Evolutionary conservation across 1,284 basidiomycete species (phyloP).

Genomic region (Trichosporon ovoides): DNA sequence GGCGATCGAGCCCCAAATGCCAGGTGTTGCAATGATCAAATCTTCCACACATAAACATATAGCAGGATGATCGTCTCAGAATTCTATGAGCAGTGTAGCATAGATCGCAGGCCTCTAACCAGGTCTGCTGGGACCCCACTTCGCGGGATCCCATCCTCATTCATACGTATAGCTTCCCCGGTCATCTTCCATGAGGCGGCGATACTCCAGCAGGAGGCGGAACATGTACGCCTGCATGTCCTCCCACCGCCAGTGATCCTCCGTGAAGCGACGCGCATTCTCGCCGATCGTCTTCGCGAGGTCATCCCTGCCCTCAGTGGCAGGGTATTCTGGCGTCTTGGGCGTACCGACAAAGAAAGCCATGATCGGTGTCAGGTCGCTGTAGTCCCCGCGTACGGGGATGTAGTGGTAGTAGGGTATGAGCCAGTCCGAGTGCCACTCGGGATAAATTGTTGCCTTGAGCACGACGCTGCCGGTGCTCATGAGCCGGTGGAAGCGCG

Average conservation of each 20-base stretch:
- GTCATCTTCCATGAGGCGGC: background rate
- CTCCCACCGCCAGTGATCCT: constrained; percentile 51
- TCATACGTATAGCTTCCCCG: background rate
- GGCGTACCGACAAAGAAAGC: constrained; percentile 52
- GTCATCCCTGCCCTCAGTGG: constrained; percentile 31
- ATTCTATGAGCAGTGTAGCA: too few species aligned
- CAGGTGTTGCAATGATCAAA: too few species aligned
- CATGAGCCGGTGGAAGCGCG: constrained; percentile 46
- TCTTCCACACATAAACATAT: too few species aligned
- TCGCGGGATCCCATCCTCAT: background rate
- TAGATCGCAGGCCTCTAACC: too few species aligned
- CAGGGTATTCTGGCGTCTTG: constrained; percentile 16
- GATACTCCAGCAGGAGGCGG: constrained; percentile 8
- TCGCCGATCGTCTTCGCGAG: constrained; percentile 50
- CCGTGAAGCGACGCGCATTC: constrained; percentile 48
- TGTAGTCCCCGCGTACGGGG: constrained; percentile 50
- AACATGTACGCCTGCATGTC: constrained; percentile 43
- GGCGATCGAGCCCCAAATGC: too few species aligned
- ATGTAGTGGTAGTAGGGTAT: constrained; percentile 52
- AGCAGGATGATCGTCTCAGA: too few species aligned
- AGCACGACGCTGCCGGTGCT: constrained; percentile 49
- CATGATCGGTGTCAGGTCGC: constrained; percentile 52
- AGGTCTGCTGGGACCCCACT: too few species aligned
- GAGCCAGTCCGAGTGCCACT: constrained; percentile 51
- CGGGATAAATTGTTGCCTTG: constrained; percentile 50